Conservation (phyloP, 2,329 filamentous ascomycete genomes). For the Plenodomus biglobosus region DNA sequence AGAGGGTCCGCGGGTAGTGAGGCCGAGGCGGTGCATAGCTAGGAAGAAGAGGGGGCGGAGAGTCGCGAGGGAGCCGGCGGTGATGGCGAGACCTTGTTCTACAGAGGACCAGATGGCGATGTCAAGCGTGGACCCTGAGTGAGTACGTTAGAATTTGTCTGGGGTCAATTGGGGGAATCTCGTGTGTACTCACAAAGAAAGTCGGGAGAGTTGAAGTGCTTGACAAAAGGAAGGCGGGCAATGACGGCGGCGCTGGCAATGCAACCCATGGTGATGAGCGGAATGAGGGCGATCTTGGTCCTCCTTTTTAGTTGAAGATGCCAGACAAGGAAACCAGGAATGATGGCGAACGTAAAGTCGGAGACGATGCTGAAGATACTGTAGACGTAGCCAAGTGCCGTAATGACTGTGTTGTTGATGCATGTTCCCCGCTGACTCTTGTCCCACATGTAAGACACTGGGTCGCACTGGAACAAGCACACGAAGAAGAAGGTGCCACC, state of each 20-base stretch:
- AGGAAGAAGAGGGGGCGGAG: conserved; percentile 39
- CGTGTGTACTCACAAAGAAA: conserved; percentile 36
- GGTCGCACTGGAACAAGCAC: conserved; percentile 55
- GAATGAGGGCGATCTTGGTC: conserved; percentile 53
- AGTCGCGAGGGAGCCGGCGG: conserved; percentile 40
- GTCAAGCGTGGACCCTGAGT: conserved; percentile 36
- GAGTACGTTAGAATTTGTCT: not conserved
- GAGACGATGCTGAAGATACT: conserved; percentile 50
- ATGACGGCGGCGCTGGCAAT: conserved; percentile 45
- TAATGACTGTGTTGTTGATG: conserved; percentile 45
- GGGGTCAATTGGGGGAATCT: too few species aligned
- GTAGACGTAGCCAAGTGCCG: conserved; percentile 50
- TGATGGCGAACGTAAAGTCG: conserved; percentile 54
- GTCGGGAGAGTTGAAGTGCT: conserved; percentile 32
- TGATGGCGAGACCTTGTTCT: conserved; percentile 44
- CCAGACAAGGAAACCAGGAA: conserved; percentile 56
- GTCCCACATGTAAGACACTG: conserved; percentile 54
- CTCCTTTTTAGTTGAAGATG: conserved; percentile 52
- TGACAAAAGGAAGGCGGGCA: conserved; percentile 34
- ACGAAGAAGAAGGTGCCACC: conserved; percentile 49
- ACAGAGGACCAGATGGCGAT: conserved; percentile 43
- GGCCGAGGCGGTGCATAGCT: conserved; percentile 27
- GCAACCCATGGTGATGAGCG: conserved; percentile 55
- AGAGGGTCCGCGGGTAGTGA: conserved; percentile 22
- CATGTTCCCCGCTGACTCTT: conserved; percentile 46